Conservation (phyloP, 2,329 filamentous ascomycete genomes). For the Colletotrichum australisinense region DNA sequence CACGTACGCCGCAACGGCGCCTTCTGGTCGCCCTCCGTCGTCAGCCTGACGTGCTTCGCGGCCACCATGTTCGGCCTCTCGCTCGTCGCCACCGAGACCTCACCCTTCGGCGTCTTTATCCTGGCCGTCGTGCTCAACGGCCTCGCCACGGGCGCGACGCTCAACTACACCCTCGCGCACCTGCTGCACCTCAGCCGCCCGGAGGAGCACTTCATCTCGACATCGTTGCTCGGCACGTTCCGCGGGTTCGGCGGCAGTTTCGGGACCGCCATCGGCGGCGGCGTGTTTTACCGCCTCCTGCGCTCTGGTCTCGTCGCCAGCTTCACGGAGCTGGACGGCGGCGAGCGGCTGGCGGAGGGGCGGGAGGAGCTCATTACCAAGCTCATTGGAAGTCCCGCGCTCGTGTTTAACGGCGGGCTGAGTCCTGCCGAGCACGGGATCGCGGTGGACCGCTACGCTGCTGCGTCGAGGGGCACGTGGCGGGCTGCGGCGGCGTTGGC, state of each 20-base stretch:
- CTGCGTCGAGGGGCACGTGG: constrained; percentile 58
- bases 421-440: constrained; percentile 53
- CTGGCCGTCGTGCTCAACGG: constrained; percentile 76
- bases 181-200: constrained; percentile 77
- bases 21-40: constrained; percentile 75
- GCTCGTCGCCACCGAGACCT: constrained; percentile 61
- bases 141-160: constrained; percentile 74
- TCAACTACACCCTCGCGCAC: constrained; percentile 88
- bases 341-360: constrained; percentile 44
- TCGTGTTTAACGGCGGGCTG: constrained; percentile 58
- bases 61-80: constrained; percentile 69
- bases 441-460: constrained; percentile 60
- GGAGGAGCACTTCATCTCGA: constrained; percentile 79
- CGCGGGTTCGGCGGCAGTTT: constrained; percentile 86
- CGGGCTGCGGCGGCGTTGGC: constrained; percentile 57
- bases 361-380: constrained; percentile 55
- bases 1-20: constrained; percentile 80
- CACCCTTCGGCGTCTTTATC: constrained; percentile 66
- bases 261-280: constrained; percentile 82
- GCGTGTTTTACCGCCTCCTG: constrained; percentile 76
- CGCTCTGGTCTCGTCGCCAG: constrained; percentile 64
- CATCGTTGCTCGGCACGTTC: constrained; percentile 82
- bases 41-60: constrained; percentile 72
- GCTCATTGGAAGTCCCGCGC: constrained; percentile 62
- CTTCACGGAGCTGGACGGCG: constrained; percentile 62